phyloP scores from a whole-genome alignment of 257 asterid species.

The Thymus mandschuricus region DNA sequence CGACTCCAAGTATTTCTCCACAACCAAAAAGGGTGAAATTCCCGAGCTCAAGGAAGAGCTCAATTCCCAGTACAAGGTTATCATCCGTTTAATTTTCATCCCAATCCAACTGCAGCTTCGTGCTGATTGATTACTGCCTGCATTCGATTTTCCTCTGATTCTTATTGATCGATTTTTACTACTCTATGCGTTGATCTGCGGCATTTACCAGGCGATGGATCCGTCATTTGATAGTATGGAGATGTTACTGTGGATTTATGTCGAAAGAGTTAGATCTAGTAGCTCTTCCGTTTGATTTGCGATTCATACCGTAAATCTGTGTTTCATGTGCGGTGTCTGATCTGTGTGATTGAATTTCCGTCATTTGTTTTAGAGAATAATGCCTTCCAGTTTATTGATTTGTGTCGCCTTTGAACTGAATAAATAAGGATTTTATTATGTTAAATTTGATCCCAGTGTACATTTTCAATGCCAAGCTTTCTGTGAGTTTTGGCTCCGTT shows the following conservation, averaged over 20 bases:
- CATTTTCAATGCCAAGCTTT: neutral
- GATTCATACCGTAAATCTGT: neutral
- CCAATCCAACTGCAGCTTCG: slow-evolving; percentile 2
- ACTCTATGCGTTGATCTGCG: slow-evolving; percentile 40
- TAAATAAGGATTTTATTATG: slow-evolving; percentile 6
- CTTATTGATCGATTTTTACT: neutral
- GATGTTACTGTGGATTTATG: slow-evolving; percentile 33
- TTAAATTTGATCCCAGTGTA: neutral
- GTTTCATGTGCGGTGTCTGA: slow-evolving; percentile 30
- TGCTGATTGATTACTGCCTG: slow-evolving; percentile 12
- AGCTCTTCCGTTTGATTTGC: slow-evolving; percentile 28
- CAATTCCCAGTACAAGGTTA: slow-evolving; percentile 98
- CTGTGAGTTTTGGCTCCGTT: neutral
- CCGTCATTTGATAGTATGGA: slow-evolving; percentile 29
- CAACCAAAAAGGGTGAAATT: slow-evolving; percentile 98
- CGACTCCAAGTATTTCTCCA: slow-evolving; percentile 97
- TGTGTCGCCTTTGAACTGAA: slow-evolving; percentile 12
- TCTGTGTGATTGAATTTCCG: slow-evolving; percentile 27
- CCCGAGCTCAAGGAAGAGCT: slow-evolving; percentile 99
- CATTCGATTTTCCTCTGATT: slow-evolving; percentile 1
- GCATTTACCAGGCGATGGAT: slow-evolving; percentile 34
- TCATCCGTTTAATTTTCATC: slow-evolving; percentile 25
- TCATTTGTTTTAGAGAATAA: neutral
- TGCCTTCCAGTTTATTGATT: slow-evolving; percentile 8
- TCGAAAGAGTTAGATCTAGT: slow-evolving; percentile 49